Conservation (phyloP, 2,329 filamentous ascomycete species). For the Phaeophleospora eucalypticola region DNA sequence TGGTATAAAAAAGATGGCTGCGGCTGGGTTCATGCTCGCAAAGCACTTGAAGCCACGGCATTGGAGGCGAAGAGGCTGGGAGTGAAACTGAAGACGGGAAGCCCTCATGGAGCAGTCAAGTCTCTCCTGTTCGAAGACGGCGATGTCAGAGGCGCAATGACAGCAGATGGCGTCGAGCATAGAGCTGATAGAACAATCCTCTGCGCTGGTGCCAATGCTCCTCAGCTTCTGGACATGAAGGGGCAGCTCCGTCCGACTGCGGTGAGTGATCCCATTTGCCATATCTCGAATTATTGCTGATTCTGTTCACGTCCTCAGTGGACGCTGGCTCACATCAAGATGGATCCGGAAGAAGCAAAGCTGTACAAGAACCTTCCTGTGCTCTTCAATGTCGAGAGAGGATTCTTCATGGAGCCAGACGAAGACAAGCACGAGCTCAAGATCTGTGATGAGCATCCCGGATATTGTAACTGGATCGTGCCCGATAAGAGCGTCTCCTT, state of each 20-base stretch:
- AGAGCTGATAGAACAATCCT: conserved; percentile 46
- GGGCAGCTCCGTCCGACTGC: conserved; percentile 52
- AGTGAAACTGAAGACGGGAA: conserved; percentile 45
- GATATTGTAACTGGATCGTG: conserved; percentile 49
- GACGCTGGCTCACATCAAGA: conserved; percentile 51
- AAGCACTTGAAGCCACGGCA: conserved; percentile 45
- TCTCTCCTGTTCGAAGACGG: conserved; percentile 34
- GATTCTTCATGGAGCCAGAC: conserved; percentile 50
- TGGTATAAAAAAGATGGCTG: conserved; percentile 44
- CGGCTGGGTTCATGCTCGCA: conserved; percentile 53
- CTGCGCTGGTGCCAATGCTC: conserved; percentile 47
- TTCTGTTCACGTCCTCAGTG: too few species aligned
- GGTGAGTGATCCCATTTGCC: too few species aligned
- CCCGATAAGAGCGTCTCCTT: conserved; percentile 34
- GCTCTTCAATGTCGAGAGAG: conserved; percentile 46
- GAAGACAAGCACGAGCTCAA: conserved; percentile 46
- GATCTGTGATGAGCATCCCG: conserved; percentile 55
- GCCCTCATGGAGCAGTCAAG: conserved; percentile 36
- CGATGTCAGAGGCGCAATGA: conserved; percentile 43
- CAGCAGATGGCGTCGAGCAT: conserved; percentile 41
- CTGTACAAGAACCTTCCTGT: conserved; percentile 49
- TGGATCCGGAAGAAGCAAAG: conserved; percentile 44
- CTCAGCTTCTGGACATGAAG: conserved; percentile 48
- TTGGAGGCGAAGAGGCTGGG: conserved; percentile 45
- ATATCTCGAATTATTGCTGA: too few species aligned